Evolutionary conservation across 2,329 filamentous ascomycete species (phyloP).

Genomic region (Colletotrichum tabaci): DNA sequence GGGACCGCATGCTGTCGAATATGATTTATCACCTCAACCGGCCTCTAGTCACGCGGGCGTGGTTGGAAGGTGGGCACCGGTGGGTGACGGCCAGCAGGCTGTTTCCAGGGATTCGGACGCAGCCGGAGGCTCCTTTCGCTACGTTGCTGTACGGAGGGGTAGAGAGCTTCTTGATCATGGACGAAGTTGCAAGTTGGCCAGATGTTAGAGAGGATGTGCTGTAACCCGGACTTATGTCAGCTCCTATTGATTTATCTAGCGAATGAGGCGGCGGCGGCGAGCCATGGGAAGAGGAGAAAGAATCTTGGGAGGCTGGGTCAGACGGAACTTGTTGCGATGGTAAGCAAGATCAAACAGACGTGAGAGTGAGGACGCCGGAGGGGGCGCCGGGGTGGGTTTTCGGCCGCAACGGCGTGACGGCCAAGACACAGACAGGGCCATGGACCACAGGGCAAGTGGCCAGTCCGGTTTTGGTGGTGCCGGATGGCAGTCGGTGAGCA

Average conservation of each 20-base stretch:
- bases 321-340: slow-evolving; percentile 1
- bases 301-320: neutral
- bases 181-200: slow-evolving; percentile 19
- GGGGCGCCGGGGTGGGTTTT: neutral
- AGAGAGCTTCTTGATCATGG: neutral
- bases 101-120: slow-evolving; percentile 11
- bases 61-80: slow-evolving; percentile 29
- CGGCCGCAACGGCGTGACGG: slow-evolving; percentile 5
- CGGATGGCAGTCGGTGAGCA: slow-evolving; percentile 38
- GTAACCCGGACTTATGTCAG: slow-evolving; percentile 25
- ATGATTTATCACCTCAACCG: slow-evolving; percentile 33
- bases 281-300: neutral
- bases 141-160: neutral
- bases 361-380: neutral
- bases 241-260: slow-evolving; percentile 10
- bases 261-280: neutral
- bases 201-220: slow-evolving; percentile 6
- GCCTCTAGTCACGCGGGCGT: slow-evolving; percentile 32
- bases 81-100: slow-evolving; percentile 17
- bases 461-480: slow-evolving; percentile 10
- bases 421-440: neutral
- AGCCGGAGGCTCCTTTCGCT: neutral
- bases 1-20: slow-evolving; percentile 28
- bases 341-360: neutral
- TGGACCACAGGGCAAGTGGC: neutral